Evolutionary conservation across 768 basidiomycete species (phyloP).

Genomic region (Macrocybe gigantea): DNA sequence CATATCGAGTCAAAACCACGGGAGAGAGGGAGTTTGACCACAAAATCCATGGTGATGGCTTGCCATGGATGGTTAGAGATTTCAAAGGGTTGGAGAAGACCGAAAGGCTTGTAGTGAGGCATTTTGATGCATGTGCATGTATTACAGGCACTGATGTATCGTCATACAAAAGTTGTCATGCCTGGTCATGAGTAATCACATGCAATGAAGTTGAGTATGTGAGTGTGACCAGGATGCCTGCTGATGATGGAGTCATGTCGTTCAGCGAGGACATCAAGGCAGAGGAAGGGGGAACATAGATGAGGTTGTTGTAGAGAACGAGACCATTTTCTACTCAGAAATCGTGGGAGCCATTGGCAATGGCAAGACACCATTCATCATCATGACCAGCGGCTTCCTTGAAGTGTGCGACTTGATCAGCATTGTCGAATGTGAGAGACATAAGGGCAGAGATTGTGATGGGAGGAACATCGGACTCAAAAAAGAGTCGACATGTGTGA

Average conservation of each 20-base stretch:
- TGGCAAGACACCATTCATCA: slow-evolving; percentile 17
- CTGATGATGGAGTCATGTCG: slow-evolving; percentile 29
- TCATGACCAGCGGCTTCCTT: slow-evolving; percentile 14
- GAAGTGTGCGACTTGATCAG: slow-evolving; percentile 17
- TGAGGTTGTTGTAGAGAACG: slow-evolving; percentile 16
- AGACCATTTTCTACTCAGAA: slow-evolving; percentile 15
- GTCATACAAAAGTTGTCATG: slow-evolving; percentile 14
- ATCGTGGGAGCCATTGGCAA: slow-evolving; percentile 8
- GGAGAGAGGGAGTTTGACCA: no score
- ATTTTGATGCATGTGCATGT: slow-evolving; percentile 26
- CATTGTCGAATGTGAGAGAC: slow-evolving; percentile 19
- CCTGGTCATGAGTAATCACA: slow-evolving; percentile 38
- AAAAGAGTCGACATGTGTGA: no score
- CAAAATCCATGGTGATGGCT: no score
- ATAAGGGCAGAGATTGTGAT: slow-evolving; percentile 21
- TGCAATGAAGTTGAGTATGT: slow-evolving; percentile 24
- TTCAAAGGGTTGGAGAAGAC: slow-evolving; percentile 25
- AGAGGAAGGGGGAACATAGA: slow-evolving; percentile 12
- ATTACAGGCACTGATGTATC: slow-evolving; percentile 28
- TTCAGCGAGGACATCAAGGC: slow-evolving; percentile 4
- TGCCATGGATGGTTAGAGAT: no score
- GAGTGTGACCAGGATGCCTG: slow-evolving; percentile 34
- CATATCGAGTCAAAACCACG: no score
- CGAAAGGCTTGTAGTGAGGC: slow-evolving; percentile 28
- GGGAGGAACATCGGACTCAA: no score